Conservation (phyloP, 1,284 basidiomycete species). For the Grifola frondosa region DNA sequence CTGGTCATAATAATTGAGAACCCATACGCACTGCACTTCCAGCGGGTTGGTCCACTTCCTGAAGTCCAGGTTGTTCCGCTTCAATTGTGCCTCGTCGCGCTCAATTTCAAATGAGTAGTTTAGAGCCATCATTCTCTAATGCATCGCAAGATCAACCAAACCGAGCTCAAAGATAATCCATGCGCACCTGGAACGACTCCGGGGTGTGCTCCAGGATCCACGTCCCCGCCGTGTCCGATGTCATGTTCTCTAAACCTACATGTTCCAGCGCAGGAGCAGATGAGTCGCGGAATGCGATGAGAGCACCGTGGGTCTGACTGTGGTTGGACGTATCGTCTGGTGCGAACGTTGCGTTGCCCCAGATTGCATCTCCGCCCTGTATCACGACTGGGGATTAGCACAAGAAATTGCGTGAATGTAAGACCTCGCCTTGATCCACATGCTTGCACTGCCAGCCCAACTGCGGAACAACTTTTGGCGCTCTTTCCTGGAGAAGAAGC, state of each 20-base stretch:
- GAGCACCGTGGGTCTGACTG: constrained; percentile 74
- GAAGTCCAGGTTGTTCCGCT: constrained; percentile 68
- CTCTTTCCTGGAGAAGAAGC: constrained; percentile 90
- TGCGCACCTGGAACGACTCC: constrained; percentile 70
- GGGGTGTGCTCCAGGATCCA: constrained; percentile 90
- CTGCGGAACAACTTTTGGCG: constrained; percentile 89
- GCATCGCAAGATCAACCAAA: too few relatives aligned
- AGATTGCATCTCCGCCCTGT: constrained; percentile 86
- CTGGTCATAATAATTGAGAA: background rate
- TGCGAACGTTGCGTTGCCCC: constrained; percentile 77
- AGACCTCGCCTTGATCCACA: constrained; percentile 81
- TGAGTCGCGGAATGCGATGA: constrained; percentile 75
- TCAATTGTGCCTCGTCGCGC: constrained; percentile 64
- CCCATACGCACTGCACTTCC: constrained; percentile 67
- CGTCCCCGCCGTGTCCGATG: constrained; percentile 68
- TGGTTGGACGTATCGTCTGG: constrained; percentile 75
- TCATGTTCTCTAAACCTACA: constrained; percentile 64
- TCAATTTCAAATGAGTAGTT: constrained; percentile 98
- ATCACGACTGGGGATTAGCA: background rate
- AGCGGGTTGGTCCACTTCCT: constrained; percentile 95
- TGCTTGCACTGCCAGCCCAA: constrained; percentile 93
- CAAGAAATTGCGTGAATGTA: background rate
- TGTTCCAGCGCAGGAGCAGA: constrained; percentile 26
- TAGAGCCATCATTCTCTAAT: constrained; percentile 69
- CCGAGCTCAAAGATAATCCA: background rate